Conservation (phyloP, 2,329 filamentous ascomycete genomes). For the Metarhizium anisopliae region DNA sequence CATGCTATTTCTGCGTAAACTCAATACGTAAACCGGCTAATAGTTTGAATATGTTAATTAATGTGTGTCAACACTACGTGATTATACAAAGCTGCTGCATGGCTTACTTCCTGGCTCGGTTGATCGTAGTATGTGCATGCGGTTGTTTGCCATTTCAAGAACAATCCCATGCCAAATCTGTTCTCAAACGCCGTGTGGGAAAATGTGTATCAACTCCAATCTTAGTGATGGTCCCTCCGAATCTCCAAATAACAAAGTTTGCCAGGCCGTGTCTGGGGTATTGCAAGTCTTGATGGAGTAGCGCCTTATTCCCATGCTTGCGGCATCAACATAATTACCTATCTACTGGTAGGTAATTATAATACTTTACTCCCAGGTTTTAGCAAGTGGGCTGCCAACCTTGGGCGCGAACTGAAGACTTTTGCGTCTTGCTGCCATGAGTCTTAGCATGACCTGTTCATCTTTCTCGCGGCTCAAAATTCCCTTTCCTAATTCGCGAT, state of each 20-base stretch:
- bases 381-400: conserved; percentile 61
- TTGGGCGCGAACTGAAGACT: conserved; percentile 71
- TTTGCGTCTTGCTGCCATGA: conserved; percentile 67
- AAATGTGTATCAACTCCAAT: background rate
- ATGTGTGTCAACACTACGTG: background rate
- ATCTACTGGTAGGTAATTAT: no score
- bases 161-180: background rate
- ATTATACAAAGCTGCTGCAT: background rate
- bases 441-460: conserved; percentile 47
- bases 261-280: background rate
- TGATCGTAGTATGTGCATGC: background rate
- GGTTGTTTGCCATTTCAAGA: background rate
- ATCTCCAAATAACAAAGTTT: background rate
- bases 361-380: conserved; percentile 34
- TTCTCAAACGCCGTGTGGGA: background rate
- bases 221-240: background rate
- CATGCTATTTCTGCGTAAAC: background rate
- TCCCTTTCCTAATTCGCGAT: conserved; percentile 31
- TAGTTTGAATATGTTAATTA: background rate
- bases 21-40: background rate
- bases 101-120: background rate
- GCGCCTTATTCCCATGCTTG: background rate
- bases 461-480: conserved; percentile 43
- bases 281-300: background rate
- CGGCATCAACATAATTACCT: background rate